Base-by-base conservation (phyloP, 768 basidiomycete species). In the Wakefieldia striispora region DNA sequence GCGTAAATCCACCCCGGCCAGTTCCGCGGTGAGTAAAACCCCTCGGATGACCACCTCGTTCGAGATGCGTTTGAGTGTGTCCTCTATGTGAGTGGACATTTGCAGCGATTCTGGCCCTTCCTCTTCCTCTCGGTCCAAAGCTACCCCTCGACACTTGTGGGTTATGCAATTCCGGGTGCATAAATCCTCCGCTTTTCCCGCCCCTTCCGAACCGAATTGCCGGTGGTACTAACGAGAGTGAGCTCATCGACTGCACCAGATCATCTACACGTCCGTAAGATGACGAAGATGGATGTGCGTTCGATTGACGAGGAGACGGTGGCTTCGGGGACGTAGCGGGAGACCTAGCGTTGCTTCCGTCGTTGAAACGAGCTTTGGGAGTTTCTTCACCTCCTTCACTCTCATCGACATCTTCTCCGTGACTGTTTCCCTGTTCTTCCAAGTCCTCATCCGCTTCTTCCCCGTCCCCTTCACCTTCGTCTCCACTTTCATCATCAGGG, bases 141-240 rank as follows among this genome's bases (percentile, higher is more conserved):
- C 49, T 67, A 0, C 61, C 56, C 31, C 55, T 58, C 33, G 10
- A 17, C 13, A 69, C 67, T 41, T 69, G 67, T 1, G 66, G 67
- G 20, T 69, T 67, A 35, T 67, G 66, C 34, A 59, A 23, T 45
- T 66, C 65, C 8, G 65, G 63, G 42, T 71, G 67, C 31, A 63
- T 71, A 53, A 84, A 79, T 7, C 80, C 83, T 23, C 76, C 77
- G 19, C 63, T 69, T 55, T 75, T 80, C 4, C 81, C 83, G 0
- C 89, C 89, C 34, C 87, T 75, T 21, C 88, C 88, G 51, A 91
- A 91, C 12, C 83, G 77, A 36, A 91, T 77, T 0, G 84, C 76
- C 3, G 80, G 68, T 4, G 88, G 88, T 1, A 91, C 79, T 47
- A 91, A 76, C 9, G 81, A 72, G 57, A 80, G 70, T 24, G 77